Evolutionary conservation across 2,329 filamentous ascomycete genomes (phyloP).

Genomic region (Geosmithia morbida): DNA sequence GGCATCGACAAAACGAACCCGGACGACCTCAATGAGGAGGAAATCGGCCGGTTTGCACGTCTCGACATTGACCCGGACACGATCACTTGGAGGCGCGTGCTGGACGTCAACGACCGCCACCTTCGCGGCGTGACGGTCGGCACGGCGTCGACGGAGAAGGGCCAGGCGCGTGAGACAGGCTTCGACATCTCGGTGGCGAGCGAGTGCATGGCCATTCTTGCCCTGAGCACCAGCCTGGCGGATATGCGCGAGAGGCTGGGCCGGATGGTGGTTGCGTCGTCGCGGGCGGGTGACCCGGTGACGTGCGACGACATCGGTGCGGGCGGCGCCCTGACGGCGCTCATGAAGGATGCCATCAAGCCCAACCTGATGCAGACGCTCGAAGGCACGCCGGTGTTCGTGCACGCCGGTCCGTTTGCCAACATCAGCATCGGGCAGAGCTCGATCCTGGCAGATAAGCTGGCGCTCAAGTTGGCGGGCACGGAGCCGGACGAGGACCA

Average conservation of each 20-base stretch:
- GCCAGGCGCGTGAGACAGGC: constrained; percentile 72
- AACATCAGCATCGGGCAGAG: constrained; percentile 98
- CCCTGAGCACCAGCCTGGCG: constrained; percentile 70
- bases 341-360: constrained; percentile 98
- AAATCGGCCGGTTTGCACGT: constrained; percentile 77
- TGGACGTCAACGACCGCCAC: constrained; percentile 95
- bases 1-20: constrained; percentile 93
- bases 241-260: constrained; percentile 92
- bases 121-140: constrained; percentile 82
- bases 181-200: constrained; percentile 97
- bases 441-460: constrained; percentile 86
- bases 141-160: constrained; percentile 79
- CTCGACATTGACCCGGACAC: constrained; percentile 94
- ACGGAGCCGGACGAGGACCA: constrained; percentile 86
- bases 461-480: constrained; percentile 89
- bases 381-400: constrained; percentile 93
- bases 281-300: constrained; percentile 71
- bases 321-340: constrained; percentile 78
- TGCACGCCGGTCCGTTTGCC: constrained; percentile 93
- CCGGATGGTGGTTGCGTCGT: constrained; percentile 89
- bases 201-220: constrained; percentile 97
- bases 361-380: constrained; percentile 98
- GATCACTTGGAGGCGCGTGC: constrained; percentile 90
- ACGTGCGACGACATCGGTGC: constrained; percentile 93
- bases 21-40: constrained; percentile 77